phyloP scores from a whole-genome alignment of 2,329 filamentous ascomycete genomes.

The Talaromyces pinophilus region DNA sequence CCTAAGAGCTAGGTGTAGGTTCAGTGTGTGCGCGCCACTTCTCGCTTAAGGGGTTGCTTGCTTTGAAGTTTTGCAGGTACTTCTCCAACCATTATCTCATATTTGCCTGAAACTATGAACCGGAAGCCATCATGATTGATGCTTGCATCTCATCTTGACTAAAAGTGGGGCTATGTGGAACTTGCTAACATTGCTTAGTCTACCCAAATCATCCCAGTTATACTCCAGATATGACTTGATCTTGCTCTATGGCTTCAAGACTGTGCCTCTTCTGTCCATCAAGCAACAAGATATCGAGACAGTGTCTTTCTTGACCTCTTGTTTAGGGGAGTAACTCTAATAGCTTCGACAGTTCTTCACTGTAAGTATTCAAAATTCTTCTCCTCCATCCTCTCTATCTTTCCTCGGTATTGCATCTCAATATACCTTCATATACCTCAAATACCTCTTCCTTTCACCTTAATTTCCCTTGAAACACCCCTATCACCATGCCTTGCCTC shows the following conservation, averaged over 20 bases:
- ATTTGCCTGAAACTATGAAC: neutral
- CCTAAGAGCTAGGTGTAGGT: neutral
- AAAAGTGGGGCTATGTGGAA: neutral
- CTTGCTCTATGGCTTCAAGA: conserved; percentile 3
- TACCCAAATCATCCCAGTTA: neutral
- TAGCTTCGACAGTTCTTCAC: neutral
- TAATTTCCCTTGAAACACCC: neutral
- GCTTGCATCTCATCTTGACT: neutral
- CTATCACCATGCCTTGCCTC: conserved; percentile 3
- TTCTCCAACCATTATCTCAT: neutral
- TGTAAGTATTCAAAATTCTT: neutral
- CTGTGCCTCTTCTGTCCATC: neutral
- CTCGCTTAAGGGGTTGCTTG: neutral
- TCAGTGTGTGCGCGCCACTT: neutral
- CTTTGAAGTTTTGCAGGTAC: neutral
- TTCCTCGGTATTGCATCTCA: neutral
- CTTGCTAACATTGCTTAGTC: neutral
- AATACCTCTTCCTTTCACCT: neutral
- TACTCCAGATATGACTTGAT: neutral
- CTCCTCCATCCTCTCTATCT: neutral
- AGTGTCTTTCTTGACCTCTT: neutral
- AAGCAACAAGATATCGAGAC: neutral
- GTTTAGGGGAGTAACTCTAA: neutral
- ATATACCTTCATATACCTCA: neutral
- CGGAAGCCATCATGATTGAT: neutral